Conservation (phyloP, 2,329 filamentous ascomycete species). For the Dactylellina sp. region DNA sequence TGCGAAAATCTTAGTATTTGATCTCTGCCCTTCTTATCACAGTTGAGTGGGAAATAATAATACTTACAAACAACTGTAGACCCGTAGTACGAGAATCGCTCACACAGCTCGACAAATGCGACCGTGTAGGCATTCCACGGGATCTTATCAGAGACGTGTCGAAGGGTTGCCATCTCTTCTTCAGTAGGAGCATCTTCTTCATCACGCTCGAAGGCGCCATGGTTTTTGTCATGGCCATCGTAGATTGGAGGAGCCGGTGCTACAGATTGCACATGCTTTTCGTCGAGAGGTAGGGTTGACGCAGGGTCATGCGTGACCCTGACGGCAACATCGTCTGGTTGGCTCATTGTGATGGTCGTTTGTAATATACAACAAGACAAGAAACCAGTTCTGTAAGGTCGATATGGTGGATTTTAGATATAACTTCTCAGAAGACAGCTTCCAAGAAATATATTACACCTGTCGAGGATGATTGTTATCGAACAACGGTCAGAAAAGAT, state of each 20-base stretch:
- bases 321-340: slow-evolving; percentile 58
- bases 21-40: no score
- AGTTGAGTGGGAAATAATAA: background rate
- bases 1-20: no score
- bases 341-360: slow-evolving; percentile 36
- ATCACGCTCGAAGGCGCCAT: slow-evolving; percentile 56
- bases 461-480: slow-evolving; percentile 14
- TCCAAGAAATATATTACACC: slow-evolving; percentile 7
- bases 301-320: slow-evolving; percentile 59
- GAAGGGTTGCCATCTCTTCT: slow-evolving; percentile 73
- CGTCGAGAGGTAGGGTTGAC: slow-evolving; percentile 57
- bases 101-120: slow-evolving; percentile 78
- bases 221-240: slow-evolving; percentile 40
- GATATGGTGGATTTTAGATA: slow-evolving; percentile 2
- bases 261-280: slow-evolving; percentile 58
- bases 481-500: slow-evolving; percentile 14
- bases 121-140: slow-evolving; percentile 76
- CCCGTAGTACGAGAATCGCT: slow-evolving; percentile 83
- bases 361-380: slow-evolving; percentile 3
- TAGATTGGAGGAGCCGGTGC: slow-evolving; percentile 36
- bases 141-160: slow-evolving; percentile 73
- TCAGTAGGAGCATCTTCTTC: slow-evolving; percentile 69
- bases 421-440: slow-evolving; percentile 50
- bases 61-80: slow-evolving; percentile 73
- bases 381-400: slow-evolving; percentile 37